A percentile compares a stretch with the other conserved stretches of the same genome.
These are phyloP conservation scores for Zea mays DNA, from an alignment of 176 grass and related monocot genomes.

Conservation along the genomic window Zm-B73-REFERENCE-NAM-5.0 NC_050097.1:210337001-210337500, in stretches of 20 bases:
- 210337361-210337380: conserved; percentile 21
- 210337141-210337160: conserved; percentile 88
- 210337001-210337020: not conserved
- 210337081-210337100: conserved; percentile 94
- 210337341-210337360: not conserved
- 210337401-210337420: not conserved
- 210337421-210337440: conserved; percentile 1
- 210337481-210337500: not conserved
- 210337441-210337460: not conserved
- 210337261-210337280: conserved; percentile 16
- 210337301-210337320: not conserved
- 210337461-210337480: not conserved
- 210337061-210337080: conserved; percentile 42
- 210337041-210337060: conserved; percentile 22
- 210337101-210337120: conserved; percentile 77
- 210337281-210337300: not conserved
- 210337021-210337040: conserved; percentile 16
- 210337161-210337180: conserved; percentile 97
- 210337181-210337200: conserved; percentile 23
- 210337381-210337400: not conserved
- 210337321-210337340: not conserved
- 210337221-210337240: not conserved
- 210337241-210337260: not conserved
- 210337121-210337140: conserved; percentile 95
- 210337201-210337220: not conserved